phyloP scores from a whole-genome alignment of 23 red algal species.

The Gracilaria vermiculophylla region DNA sequence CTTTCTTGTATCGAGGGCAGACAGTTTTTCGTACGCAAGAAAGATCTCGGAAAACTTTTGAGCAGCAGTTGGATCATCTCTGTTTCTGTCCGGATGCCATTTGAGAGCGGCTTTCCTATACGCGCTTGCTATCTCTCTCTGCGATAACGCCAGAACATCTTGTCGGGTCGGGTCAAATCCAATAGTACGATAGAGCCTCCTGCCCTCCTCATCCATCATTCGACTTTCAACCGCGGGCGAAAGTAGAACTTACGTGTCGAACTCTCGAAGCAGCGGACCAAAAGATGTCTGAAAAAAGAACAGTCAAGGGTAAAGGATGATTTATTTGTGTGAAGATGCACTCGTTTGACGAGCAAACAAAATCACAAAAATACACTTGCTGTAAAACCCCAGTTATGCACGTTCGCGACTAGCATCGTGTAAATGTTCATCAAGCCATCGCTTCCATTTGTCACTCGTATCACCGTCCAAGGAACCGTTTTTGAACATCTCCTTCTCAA shows the following conservation, averaged over 20 bases:
- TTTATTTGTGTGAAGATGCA: too few relatives aligned
- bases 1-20: too few relatives aligned
- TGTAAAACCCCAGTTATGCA: too few relatives aligned
- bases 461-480: not conserved
- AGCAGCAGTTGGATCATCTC: slow-evolving; percentile 67
- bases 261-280: too few relatives aligned
- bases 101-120: slow-evolving; percentile 88
- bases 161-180: slow-evolving; percentile 15
- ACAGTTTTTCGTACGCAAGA: slow-evolving; percentile 89
- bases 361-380: too few relatives aligned
- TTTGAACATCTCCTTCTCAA: not conserved
- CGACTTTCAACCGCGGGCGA: too few relatives aligned
- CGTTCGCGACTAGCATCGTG: not conserved
- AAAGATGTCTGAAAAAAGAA: too few relatives aligned
- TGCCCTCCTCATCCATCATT: slow-evolving; percentile 49
- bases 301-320: too few relatives aligned
- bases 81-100: slow-evolving; percentile 96
- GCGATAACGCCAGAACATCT: slow-evolving; percentile 30
- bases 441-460: not conserved
- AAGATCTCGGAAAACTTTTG: slow-evolving; percentile 85
- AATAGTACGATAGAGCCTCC: slow-evolving; percentile 11
- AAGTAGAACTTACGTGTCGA: too few relatives aligned
- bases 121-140: slow-evolving; percentile 33
- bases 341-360: too few relatives aligned
- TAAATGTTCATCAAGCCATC: not conserved